Conservation (phyloP, 192 early-diverging fungal genomes). For the Piromyces sp. region DNA sequence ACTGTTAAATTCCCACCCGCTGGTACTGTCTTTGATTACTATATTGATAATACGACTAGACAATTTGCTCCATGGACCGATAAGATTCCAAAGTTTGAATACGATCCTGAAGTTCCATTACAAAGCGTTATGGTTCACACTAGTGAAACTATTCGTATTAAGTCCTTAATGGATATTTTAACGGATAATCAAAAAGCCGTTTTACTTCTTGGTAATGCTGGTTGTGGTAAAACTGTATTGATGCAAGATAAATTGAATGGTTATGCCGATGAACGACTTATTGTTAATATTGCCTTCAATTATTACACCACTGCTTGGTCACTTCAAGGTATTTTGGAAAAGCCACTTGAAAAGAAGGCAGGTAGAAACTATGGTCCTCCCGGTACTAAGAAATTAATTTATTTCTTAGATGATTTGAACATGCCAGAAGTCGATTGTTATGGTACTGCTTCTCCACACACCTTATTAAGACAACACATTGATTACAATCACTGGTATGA, state of each 20-base stretch:
- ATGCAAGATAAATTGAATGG: slow-evolving; percentile 37
- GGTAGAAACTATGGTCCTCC: slow-evolving; percentile 47
- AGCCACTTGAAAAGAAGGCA: slow-evolving; percentile 48
- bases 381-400: slow-evolving; percentile 42
- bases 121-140: slow-evolving; percentile 39
- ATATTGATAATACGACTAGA: slow-evolving; percentile 33
- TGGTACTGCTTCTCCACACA: slow-evolving; percentile 41
- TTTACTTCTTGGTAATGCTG: slow-evolving; percentile 39
- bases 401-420: slow-evolving; percentile 49
- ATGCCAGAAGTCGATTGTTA: slow-evolving; percentile 56
- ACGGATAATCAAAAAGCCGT: slow-evolving; percentile 45
- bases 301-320: slow-evolving; percentile 45
- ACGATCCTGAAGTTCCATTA: slow-evolving; percentile 37
- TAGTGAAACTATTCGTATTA: slow-evolving; percentile 34
- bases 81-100: slow-evolving; percentile 25
- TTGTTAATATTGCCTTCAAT: slow-evolving; percentile 50
- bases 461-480: slow-evolving; percentile 36
- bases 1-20: slow-evolving; percentile 32
- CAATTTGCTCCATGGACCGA: slow-evolving; percentile 47
- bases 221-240: slow-evolving; percentile 44
- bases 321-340: slow-evolving; percentile 38
- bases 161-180: slow-evolving; percentile 36
- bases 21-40: slow-evolving; percentile 50
- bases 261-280: slow-evolving; percentile 35
- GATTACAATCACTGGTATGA: slow-evolving; percentile 52